Evolutionary conservation across 352 stramenopile genomes (phyloP), one percentile per base, ranked within the genome.

Genomic region (Phytopythium montanum): DNA sequence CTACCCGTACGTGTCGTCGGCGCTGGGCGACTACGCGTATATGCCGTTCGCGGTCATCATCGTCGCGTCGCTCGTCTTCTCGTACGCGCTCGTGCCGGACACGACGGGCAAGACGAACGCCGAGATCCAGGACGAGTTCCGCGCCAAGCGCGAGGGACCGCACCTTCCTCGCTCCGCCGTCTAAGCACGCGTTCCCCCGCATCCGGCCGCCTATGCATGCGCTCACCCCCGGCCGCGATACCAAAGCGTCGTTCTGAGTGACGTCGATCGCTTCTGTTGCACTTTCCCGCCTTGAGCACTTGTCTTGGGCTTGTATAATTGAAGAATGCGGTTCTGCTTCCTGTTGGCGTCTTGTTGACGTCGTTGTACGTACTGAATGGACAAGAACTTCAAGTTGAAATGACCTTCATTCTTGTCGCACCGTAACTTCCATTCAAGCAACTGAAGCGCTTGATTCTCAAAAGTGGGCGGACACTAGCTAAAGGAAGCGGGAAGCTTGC

Each of bases 101-200:
- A 84, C 74, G 28, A 70, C 70, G 19, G 69, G 70, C 39, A 79
- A 76, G 65, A 81, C 74, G 44, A 73, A 72, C 34, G 71, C 77
- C 10, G 74, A 81, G 64, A 83, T 83, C 53, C 70, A 82, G 45
- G 62, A 70, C 5, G 70, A 76, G 44, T 82, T 82, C 63, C 67
- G 69, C 29, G 58, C 60, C 9, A 68, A 21, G 21, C 52, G 49
- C 49, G 49, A 52, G 25, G 18, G n/a, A 19, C 2, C 44, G n/a
- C 44, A 13, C 44, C 18, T 29, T 25, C n/a, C n/a, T 9, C 44
- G 23, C 18, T 50, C 44, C n/a, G 44, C 44, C 21, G 44, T 50
- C 2, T 50, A 50, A 38, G 33, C 31, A 34, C 5, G 9, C 31
- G n/a, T n/a, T 34, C 31, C 5, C 31, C 5, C 31, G 31, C 31